A percentile compares a stretch with the other conserved stretches of the same genome.
These are phyloP conservation scores for Ruellia speciosa DNA, from an alignment of 305 asterid genomes.

Conservation along the genomic window DNA sequence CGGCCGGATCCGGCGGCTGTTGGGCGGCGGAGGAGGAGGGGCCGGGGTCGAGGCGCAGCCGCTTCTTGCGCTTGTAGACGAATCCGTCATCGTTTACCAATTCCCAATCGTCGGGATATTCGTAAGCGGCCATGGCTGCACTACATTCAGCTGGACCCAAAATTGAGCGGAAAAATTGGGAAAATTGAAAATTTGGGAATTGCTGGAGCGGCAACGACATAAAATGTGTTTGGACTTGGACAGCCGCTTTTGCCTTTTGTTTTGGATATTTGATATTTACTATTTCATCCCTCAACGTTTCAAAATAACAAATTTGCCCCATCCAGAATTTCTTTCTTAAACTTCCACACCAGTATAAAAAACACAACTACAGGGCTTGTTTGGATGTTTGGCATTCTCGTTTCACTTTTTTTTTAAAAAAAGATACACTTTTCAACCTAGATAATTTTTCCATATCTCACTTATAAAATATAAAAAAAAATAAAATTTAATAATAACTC, in stretches of 20 bases:
- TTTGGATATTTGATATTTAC: not conserved
- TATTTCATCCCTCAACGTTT: not conserved
- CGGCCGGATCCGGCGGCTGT: conserved; percentile 51
- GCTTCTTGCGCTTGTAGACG: conserved; percentile 66
- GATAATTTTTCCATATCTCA: no score
- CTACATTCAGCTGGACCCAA: conserved; percentile 10
- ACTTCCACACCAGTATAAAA: no score
- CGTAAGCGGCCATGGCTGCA: conserved; percentile 34
- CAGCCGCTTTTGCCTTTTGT: not conserved
- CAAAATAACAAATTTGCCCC: no score
- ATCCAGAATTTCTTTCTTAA: no score
- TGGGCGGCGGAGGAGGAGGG: conserved; percentile 29
- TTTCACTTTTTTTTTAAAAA: no score
- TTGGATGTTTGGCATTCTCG: no score
- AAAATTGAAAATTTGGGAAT: conserved; percentile 10
- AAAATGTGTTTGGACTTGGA: not conserved
- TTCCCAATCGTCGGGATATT: conserved; percentile 61
- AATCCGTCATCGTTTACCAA: conserved; percentile 65
- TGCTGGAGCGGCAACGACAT: conserved; percentile 25
- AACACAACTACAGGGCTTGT: no score
- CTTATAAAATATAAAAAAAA: no score
- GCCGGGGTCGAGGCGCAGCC: conserved; percentile 27
- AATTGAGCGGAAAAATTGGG: conserved; percentile 11
- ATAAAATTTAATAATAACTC: no score
- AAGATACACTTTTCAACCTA: no score